phyloP scores from a whole-genome alignment of 2,329 filamentous ascomycete species.

The Corinectria fuckeliana region DNA sequence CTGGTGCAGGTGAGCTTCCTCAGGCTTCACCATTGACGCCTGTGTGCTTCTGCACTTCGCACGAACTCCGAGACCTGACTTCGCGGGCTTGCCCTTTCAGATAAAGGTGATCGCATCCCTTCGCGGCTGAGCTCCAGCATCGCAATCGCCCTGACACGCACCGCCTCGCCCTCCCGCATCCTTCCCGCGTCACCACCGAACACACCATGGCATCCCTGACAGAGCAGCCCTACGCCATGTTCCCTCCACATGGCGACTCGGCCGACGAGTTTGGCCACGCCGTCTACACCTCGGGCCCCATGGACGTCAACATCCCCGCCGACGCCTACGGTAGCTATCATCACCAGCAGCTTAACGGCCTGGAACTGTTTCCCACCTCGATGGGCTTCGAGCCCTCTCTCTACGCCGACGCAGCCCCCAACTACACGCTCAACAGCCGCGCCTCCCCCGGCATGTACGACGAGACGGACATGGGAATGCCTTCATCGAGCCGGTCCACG shows the following conservation, averaged over 20 bases:
- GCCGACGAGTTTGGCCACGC: slow-evolving; percentile 49
- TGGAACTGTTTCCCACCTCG: slow-evolving; percentile 42
- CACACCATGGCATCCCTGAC: slow-evolving; percentile 41
- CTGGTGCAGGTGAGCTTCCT: slow-evolving; percentile 36
- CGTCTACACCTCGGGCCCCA: slow-evolving; percentile 48
- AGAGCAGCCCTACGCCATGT: slow-evolving; percentile 40
- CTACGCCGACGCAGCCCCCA: slow-evolving; percentile 52
- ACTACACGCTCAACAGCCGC: slow-evolving; percentile 54
- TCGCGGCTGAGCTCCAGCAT: slow-evolving; percentile 27
- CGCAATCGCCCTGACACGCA: slow-evolving; percentile 23
- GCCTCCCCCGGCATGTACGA: slow-evolving; percentile 60
- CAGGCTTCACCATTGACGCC: slow-evolving; percentile 16
- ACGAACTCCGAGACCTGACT: slow-evolving; percentile 25
- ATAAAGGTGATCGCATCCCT: slow-evolving; percentile 35
- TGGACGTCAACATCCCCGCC: slow-evolving; percentile 57
- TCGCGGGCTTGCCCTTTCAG: slow-evolving; percentile 23
- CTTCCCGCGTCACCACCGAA: slow-evolving; percentile 14
- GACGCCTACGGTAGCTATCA: slow-evolving; percentile 51
- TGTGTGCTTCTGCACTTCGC: neutral
- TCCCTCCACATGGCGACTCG: slow-evolving; percentile 39
- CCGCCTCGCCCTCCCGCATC: slow-evolving; percentile 13
- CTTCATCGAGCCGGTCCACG: slow-evolving; percentile 66
- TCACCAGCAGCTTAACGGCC: slow-evolving; percentile 38
- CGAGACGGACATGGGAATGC: slow-evolving; percentile 56
- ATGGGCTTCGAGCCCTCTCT: slow-evolving; percentile 55